Base-by-base conservation (phyloP, 1,284 basidiomycete genomes). In the Malassezia nana region DNA sequence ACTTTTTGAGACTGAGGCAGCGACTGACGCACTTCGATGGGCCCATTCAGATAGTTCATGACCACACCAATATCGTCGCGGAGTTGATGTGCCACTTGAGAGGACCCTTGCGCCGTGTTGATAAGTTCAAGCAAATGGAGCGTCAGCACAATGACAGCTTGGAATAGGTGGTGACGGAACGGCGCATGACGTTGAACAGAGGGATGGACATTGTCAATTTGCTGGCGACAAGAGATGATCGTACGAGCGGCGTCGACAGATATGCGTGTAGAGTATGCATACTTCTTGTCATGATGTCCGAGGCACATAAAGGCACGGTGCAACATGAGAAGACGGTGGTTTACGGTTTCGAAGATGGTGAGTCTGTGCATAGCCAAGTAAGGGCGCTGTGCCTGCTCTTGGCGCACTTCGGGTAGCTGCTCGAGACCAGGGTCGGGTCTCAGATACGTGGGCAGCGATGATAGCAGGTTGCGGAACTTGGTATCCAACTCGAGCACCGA, bases 61-160 rank as follows among this genome's bases (percentile, higher is more conserved):
- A 56, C 51, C n/a, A 56, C 44, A 5, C 42, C 35, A 18, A 56
- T 50, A 35, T 56, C 54, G 32, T 51, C 54, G 26, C 54, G 54
- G 25, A 56, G 50, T 29, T 56, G 54, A 18, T 56, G 54, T 22
- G 49, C 54, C 9, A 56, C 49, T n/a, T 56, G 48, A 6, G 48
- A 51, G 10, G 42, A 46, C 4, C 48, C 49, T 69, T 91, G 89
- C 30, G 86, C 86, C 74, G 89, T 86, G 68, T 88, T 85, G 10
- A 84, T 83, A 35, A 91, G 78, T 72, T 87, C 87, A 59, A 90
- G 79, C 13, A 89, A 78, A 67, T 86, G 86, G 84, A 89, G 85
- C 58, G 90, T 83, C 64, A 91, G 84, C 4, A 82, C 80, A 46
- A 90, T 82, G 8, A 82, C 82, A 3, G 74, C 78, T 60, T 81